Evolutionary conservation across 1,139 yeast genomes (phyloP).

Genomic region (Zygosaccharomyces pseudobailii): DNA sequence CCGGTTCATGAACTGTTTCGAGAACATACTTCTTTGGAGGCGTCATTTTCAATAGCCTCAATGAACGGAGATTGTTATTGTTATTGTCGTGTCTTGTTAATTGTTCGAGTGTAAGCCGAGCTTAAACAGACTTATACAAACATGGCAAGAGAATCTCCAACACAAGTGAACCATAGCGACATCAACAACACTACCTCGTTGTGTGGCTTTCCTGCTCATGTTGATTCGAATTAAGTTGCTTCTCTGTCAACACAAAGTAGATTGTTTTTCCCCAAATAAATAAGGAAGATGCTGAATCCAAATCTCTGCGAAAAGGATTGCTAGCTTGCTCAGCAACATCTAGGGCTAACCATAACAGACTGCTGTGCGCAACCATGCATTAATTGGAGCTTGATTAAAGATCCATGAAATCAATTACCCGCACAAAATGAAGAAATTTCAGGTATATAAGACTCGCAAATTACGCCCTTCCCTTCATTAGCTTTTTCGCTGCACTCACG

Average conservation of each 20-base stretch:
- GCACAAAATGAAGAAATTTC: neutral
- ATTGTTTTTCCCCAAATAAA: no score
- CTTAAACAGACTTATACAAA: neutral
- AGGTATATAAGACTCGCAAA: neutral
- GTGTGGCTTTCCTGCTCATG: no score
- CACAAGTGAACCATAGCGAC: no score
- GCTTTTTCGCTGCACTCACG: neutral
- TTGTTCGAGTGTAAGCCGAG: neutral
- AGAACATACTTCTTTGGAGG: slow-evolving; percentile 7
- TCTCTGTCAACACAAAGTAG: no score
- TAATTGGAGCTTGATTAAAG: neutral
- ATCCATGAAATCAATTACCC: neutral
- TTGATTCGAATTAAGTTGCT: no score
- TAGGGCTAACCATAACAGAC: neutral
- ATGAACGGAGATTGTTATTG: neutral
- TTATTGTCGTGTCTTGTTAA: neutral
- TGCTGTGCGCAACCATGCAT: no score
- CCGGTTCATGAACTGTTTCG: no score
- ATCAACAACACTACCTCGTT: no score
- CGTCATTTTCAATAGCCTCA: neutral
- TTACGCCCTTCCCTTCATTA: neutral
- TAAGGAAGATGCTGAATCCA: no score
- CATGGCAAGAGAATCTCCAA: neutral
- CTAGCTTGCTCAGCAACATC: no score
- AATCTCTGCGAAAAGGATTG: no score